Percentiles rank a stretch among this genome's conserved stretches.
These are phyloP conservation scores for Sanghuangporus sanghuang DNA, from an alignment of 1,284 basidiomycete species.

Conservation along the genomic window DNA sequence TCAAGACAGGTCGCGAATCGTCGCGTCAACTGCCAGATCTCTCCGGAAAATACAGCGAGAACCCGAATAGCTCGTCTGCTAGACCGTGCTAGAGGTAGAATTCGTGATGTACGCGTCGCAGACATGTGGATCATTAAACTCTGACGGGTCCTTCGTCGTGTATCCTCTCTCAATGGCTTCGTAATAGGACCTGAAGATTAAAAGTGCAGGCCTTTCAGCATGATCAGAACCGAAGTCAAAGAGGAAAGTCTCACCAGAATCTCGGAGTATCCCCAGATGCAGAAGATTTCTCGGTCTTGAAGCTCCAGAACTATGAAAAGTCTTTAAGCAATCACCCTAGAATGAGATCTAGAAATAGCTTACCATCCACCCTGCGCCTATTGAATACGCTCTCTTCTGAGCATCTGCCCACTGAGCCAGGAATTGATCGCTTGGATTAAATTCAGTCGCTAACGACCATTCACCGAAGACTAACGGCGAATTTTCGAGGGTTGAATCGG, in stretches of 20 bases:
- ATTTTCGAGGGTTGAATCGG: conserved; percentile 44
- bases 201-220: background rate
- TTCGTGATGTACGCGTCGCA: conserved; percentile 40
- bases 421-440: conserved; percentile 58
- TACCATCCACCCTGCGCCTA: conserved; percentile 68
- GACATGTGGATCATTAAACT: conserved; percentile 51
- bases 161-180: conserved; percentile 54
- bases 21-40: too few relatives aligned
- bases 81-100: too few relatives aligned
- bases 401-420: conserved; percentile 69
- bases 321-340: background rate
- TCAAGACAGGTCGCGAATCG: too few relatives aligned
- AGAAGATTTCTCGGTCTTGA: conserved; percentile 58
- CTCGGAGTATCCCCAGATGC: conserved; percentile 44
- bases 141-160: conserved; percentile 56
- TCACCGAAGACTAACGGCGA: conserved; percentile 49
- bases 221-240: too few relatives aligned
- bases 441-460: conserved; percentile 72
- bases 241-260: conserved; percentile 45
- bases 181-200: conserved; percentile 63
- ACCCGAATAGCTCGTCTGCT: too few relatives aligned
- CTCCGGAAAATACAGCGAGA: too few relatives aligned
- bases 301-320: conserved; percentile 68
- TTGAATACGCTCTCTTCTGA: conserved; percentile 61
- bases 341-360: conserved; percentile 21